Evolutionary conservation across 306 rosid genomes (phyloP).

Genomic region (Benincasa hispida): DNA sequence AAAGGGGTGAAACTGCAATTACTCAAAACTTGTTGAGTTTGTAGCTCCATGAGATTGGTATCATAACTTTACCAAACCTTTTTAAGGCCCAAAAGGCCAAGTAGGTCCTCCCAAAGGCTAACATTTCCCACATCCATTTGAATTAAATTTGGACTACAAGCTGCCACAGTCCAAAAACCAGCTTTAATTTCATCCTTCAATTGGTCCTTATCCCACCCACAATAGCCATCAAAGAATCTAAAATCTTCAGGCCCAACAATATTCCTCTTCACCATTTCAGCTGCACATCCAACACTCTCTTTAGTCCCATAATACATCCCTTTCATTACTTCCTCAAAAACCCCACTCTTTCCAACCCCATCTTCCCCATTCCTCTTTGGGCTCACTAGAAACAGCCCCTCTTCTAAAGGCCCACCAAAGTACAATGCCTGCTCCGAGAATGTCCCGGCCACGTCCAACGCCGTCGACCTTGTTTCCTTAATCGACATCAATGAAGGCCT

Average conservation of each 20-base stretch:
- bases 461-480: constrained; percentile 65
- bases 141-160: constrained; percentile 70
- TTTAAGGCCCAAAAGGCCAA: constrained; percentile 59
- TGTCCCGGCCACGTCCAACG: constrained; percentile 41
- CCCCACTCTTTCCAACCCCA: constrained; percentile 47
- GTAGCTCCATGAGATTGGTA: neutral
- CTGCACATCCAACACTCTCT: constrained; percentile 74
- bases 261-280: constrained; percentile 75
- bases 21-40: no score
- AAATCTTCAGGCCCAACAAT: constrained; percentile 46
- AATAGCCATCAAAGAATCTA: constrained; percentile 85
- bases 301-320: constrained; percentile 71
- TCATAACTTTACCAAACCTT: constrained; percentile 34
- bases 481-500: constrained; percentile 81
- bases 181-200: constrained; percentile 46
- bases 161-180: constrained; percentile 87
- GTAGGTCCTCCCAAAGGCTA: constrained; percentile 72
- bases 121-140: constrained; percentile 32
- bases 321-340: constrained; percentile 71
- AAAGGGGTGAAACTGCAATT: no score
- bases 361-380: constrained; percentile 26
- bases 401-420: constrained; percentile 86
- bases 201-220: constrained; percentile 83
- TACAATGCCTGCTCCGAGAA: constrained; percentile 59
- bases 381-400: constrained; percentile 55